Evolutionary conservation across 2,329 filamentous ascomycete genomes (phyloP).

Genomic region (Arthroderma uncinatum): DNA sequence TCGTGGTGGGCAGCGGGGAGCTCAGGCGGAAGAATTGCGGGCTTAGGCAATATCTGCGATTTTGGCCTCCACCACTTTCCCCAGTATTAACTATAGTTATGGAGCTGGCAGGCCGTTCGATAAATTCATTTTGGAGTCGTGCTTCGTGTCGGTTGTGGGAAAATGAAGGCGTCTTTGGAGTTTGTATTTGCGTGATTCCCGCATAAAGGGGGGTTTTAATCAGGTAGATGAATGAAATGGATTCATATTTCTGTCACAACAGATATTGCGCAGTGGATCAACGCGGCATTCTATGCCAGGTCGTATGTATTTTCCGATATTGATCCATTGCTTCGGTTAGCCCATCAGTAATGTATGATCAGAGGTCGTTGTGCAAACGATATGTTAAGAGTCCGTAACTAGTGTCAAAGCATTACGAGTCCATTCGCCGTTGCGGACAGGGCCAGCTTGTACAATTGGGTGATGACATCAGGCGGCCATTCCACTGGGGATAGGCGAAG

Average conservation of each 20-base stretch:
- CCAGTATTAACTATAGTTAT: background rate
- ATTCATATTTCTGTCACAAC: background rate
- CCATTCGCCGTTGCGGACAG: too few relatives aligned
- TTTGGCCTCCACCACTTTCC: background rate
- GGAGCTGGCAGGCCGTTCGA: constrained; percentile 1
- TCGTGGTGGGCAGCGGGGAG: constrained; percentile 30
- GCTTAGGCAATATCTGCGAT: constrained; percentile 18
- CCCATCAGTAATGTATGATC: too few relatives aligned
- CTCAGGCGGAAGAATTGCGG: constrained; percentile 31
- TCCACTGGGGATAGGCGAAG: too few relatives aligned
- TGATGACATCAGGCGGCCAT: too few relatives aligned
- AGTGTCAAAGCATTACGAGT: too few relatives aligned
- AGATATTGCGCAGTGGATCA: too few relatives aligned
- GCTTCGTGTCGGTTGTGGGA: constrained; percentile 13
- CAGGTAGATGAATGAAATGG: constrained; percentile 3
- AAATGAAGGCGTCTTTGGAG: constrained; percentile 18
- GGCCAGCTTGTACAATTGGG: too few relatives aligned
- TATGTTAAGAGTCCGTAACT: too few relatives aligned
- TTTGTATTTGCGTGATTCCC: constrained; percentile 8
- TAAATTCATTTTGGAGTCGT: constrained; percentile 6
- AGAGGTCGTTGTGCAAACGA: too few relatives aligned
- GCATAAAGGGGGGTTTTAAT: background rate
- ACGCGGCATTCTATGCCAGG: background rate
- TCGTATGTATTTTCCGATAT: background rate
- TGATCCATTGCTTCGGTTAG: too few relatives aligned